Evolutionary conservation across 306 rosid species (phyloP), one percentile per base, ranked within the genome.

Genomic region (Pyrus communis): DNA sequence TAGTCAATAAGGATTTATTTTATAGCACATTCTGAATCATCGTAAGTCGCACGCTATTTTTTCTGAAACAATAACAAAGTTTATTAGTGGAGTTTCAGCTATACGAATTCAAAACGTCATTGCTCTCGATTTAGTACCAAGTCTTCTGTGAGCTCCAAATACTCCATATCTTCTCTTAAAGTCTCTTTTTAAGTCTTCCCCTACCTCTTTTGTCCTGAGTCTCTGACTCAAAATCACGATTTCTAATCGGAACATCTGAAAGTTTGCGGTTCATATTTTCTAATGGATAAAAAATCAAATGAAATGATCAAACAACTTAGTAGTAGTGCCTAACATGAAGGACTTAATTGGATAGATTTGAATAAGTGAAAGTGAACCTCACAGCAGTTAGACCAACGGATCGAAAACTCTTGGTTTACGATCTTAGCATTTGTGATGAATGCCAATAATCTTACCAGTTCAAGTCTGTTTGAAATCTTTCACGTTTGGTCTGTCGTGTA

Each of bases 61-160:
- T 9, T 6, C 1, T 1, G 0, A 7, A 5, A 33, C 38, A 33
- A 35, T 1, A 7, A 35, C 40, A 35, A 35, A 31, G 35, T 31
- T 31, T 4, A 31, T 31, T 31, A 31, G 6, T 4, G 0, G 35
- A 31, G 35, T 31, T n/a, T n/a, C 1, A 4, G 35, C 1, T 31
- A 31, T 31, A 31, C 4, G 40, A 33, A 7, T 35, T 2, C 9
- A 35, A 0, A 35, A 35, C 9, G 9, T 35, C 9, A 7, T 35
- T 0, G 2, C 9, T 0, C 9, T 35, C 2, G 2, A 2, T 35
- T 35, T 35, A 7, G 2, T 0, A 0, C 5, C 2, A 4, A 38
- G 4, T n/a, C 15, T 13, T 10, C 1, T 30, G 8, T 52, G 9
- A 35, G 0, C 9, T 7, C 9, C 9, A 7, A 7, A 0, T 35